These are phyloP conservation scores for Cetraspora pellucida DNA, from an alignment of 192 early-diverging fungal species.

Conservation along the genomic window DNA sequence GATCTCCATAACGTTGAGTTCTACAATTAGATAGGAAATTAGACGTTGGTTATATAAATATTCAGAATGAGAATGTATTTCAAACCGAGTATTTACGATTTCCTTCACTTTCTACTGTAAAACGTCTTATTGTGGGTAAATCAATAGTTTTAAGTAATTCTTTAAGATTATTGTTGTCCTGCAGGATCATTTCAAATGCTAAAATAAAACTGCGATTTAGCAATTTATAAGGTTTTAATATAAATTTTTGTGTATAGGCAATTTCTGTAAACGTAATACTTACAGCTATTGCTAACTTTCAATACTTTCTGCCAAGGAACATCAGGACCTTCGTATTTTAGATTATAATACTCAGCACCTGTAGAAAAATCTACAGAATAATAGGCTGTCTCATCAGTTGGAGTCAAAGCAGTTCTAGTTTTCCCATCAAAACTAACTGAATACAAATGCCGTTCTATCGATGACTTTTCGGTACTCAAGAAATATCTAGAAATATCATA, in stretches of 20 bases:
- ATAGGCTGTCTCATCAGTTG: constrained; percentile 55
- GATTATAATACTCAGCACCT: constrained; percentile 67
- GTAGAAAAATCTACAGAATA: constrained; percentile 78
- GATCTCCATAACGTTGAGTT: constrained; percentile 80
- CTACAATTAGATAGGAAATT: constrained; percentile 15
- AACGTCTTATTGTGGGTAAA: constrained; percentile 56
- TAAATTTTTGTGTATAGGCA: not conserved
- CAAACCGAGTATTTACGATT: constrained; percentile 28
- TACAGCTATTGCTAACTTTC: constrained; percentile 50
- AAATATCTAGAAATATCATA: constrained; percentile 32
- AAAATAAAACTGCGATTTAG: not conserved
- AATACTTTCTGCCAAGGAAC: constrained; percentile 76
- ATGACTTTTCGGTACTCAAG: constrained; percentile 41
- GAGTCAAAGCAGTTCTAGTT: constrained; percentile 41
- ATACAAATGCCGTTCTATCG: constrained; percentile 48
- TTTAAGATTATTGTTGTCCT: constrained; percentile 57
- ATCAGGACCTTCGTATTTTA: constrained; percentile 83
- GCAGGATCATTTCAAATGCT: constrained; percentile 57
- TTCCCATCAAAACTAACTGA: constrained; percentile 37
- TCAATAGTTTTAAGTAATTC: constrained; percentile 55
- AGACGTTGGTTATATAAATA: not conserved
- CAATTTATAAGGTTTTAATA: not conserved
- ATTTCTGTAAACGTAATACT: not conserved
- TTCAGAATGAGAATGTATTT: not conserved
- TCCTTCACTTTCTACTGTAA: constrained; percentile 42